phyloP scores from a whole-genome alignment of 1,139 yeast genomes.

The Yamadazyma pseudoaaseri region DNA sequence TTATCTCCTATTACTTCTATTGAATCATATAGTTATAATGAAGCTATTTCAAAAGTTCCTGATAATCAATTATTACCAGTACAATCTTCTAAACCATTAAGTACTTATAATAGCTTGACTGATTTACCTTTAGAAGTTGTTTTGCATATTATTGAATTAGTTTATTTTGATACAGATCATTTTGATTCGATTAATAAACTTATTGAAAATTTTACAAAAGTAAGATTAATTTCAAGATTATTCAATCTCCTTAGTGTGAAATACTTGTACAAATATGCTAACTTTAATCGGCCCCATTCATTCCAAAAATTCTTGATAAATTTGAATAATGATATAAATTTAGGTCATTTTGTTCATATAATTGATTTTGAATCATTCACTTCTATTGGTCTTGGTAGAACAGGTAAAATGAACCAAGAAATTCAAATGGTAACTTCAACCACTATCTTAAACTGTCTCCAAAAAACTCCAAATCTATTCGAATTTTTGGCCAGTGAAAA shows the following conservation, averaged over 20 bases:
- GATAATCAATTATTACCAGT: constrained; percentile 6
- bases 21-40: constrained; percentile 22
- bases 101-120: constrained; percentile 8
- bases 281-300: constrained; percentile 78
- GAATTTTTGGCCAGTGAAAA: constrained; percentile 86
- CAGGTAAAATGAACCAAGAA: constrained; percentile 86
- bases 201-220: constrained; percentile 41
- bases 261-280: constrained; percentile 62
- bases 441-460: constrained; percentile 65
- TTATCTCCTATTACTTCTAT: constrained; percentile 38
- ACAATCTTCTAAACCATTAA: background rate
- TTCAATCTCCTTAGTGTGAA: constrained; percentile 33
- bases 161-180: constrained; percentile 33
- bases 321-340: constrained; percentile 47
- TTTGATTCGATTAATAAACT: constrained; percentile 41
- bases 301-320: constrained; percentile 71
- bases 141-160: constrained; percentile 42
- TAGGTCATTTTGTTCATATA: constrained; percentile 67
- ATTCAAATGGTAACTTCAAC: constrained; percentile 84
- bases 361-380: constrained; percentile 89
- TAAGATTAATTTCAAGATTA: constrained; percentile 27
- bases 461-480: constrained; percentile 61
- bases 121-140: constrained; percentile 43
- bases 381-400: constrained; percentile 85
- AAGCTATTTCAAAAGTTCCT: constrained; percentile 6